Evolutionary conservation across 768 basidiomycete genomes (phyloP).

Genomic region (Amanita subjunquillea): DNA sequence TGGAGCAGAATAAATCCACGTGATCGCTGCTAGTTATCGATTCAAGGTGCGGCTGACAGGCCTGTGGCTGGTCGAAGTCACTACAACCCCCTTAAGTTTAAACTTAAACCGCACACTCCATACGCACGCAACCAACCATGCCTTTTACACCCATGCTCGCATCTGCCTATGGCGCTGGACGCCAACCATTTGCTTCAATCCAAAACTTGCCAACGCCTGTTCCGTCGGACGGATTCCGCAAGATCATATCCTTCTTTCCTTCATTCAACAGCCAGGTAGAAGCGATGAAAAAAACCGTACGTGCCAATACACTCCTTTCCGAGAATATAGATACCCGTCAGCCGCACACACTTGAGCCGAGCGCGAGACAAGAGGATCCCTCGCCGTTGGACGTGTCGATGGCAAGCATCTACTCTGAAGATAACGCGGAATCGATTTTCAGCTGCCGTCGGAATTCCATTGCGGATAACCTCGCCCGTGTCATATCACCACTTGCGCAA

Average conservation of each 20-base stretch:
- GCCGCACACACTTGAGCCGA: neutral
- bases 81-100: neutral
- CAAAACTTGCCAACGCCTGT: neutral
- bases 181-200: slow-evolving; percentile 1
- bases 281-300: neutral
- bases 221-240: neutral
- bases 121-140: neutral
- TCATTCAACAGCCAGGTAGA: neutral
- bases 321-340: neutral
- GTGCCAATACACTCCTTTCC: neutral
- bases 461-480: neutral
- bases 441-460: neutral
- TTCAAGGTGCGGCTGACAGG: neutral
- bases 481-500: neutral
- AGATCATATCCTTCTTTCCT: neutral
- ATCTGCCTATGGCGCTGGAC: neutral
- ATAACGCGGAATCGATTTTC: neutral
- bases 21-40: neutral
- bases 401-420: neutral
- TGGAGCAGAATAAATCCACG: neutral
- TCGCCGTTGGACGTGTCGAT: neutral
- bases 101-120: neutral
- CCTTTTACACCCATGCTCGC: neutral
- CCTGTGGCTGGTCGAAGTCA: neutral
- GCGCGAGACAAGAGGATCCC: neutral